Evolutionary conservation across 495 filamentous ascomycete genomes (phyloP), one percentile per base, ranked within the genome.

Genomic region (Beverwykella pulmonaria): DNA sequence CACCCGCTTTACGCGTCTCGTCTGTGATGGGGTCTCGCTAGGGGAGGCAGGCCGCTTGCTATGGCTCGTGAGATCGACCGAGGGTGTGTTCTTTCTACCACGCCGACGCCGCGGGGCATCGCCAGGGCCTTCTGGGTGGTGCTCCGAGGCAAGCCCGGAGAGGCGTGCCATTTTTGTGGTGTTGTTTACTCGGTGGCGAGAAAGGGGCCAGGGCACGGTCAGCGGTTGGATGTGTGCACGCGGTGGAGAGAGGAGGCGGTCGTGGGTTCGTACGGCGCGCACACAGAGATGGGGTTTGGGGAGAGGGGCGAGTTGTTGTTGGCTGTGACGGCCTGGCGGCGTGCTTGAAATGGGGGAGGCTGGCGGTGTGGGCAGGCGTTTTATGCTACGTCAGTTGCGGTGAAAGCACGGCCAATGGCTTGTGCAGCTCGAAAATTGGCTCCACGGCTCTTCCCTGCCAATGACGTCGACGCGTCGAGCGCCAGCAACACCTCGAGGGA

Each of bases 81-180:
- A 60, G 15, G 59, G 44, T 0, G 59, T 15, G 8, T 50, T 34
- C 48, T 34, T 53, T 41, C 61, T 54, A 23, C 57, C 52, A 6
- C 49, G 44, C 26, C 47, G 50, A 41, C 59, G 62, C 19, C 22
- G 65, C 26, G 52, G 56, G 17, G 57, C 50, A 47, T 71, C 68
- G 0, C 68, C 68, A 32, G 68, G 68, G 19, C 68, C 68, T 23
- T 67, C 54, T 27, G 54, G 59, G 64, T 71, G 68, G 63, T 60
- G 65, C 53, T 63, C 59, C 15, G 65, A 61, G 56, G 39, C 39
- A n/a, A 44, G 39, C 39, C 39, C 39, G 17, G 9, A 15, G 15
- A 44, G 39, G 39, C 39, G 59, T 63, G 65, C 34, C 26, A 57
- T 1, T 25, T 17, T 29, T 47, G 20, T 22, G 30, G 30, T 52